phyloP scores from a whole-genome alignment of 2,329 filamentous ascomycete genomes.

The Pyrenochaeta sp. region DNA sequence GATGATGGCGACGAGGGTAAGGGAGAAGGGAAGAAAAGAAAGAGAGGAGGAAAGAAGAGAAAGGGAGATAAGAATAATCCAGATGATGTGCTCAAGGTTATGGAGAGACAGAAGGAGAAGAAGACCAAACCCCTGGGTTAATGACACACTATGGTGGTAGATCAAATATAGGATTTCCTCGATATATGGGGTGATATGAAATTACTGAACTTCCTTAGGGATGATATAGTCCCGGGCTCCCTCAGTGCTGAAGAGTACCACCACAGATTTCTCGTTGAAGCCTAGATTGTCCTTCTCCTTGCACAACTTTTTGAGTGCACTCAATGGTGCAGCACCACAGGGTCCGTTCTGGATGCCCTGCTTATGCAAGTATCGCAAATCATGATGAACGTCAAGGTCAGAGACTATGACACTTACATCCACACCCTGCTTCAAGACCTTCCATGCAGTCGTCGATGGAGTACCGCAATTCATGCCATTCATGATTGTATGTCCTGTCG shows the following conservation, averaged over 20 bases:
- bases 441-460: conserved; percentile 72
- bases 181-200: too few species aligned
- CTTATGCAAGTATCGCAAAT: conserved; percentile 62
- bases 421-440: conserved; percentile 64
- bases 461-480: conserved; percentile 77
- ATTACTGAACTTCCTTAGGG: conserved; percentile 3
- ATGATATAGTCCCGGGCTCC: conserved; percentile 52
- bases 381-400: conserved; percentile 69
- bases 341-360: conserved; percentile 64
- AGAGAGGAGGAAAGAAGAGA: conserved; percentile 76
- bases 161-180: background rate
- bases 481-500: conserved; percentile 74
- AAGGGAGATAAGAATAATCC: conserved; percentile 82
- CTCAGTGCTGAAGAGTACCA: conserved; percentile 74
- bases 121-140: conserved; percentile 25
- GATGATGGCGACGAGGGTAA: conserved; percentile 55
- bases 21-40: conserved; percentile 67
- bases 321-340: conserved; percentile 68
- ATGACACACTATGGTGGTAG: background rate
- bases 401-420: conserved; percentile 69
- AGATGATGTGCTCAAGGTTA: conserved; percentile 79
- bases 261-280: conserved; percentile 60
- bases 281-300: conserved; percentile 42
- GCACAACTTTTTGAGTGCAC: conserved; percentile 63
- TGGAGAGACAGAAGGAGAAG: conserved; percentile 68